These are phyloP conservation scores for Pseudotulostoma volvatum DNA, from an alignment of 495 filamentous ascomycete species.

Conservation along the genomic window DNA sequence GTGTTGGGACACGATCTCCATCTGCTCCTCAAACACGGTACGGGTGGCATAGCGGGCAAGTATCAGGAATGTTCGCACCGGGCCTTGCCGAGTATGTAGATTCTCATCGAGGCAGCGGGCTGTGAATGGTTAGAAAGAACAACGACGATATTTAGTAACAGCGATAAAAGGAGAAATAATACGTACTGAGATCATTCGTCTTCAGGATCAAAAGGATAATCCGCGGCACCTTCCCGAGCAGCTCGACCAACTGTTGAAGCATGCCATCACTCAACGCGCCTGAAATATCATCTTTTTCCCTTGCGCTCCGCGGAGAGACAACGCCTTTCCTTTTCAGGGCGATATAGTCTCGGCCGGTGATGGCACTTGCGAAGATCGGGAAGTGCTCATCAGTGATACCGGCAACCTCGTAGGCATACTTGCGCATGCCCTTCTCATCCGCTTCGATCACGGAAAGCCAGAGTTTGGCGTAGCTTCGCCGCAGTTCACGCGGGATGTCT, in stretches of 20 bases:
- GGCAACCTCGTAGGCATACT: conserved; percentile 76
- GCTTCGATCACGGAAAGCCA: conserved; percentile 93
- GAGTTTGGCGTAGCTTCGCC: conserved; percentile 85
- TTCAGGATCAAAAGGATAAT: conserved; percentile 93
- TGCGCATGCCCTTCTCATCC: conserved; percentile 67
- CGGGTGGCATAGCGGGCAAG: conserved; percentile 82
- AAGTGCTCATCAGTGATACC: conserved; percentile 86
- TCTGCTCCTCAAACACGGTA: conserved; percentile 73
- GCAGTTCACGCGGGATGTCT: conserved; percentile 63
- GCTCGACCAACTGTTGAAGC: conserved; percentile 69
- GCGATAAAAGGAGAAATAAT: neutral
- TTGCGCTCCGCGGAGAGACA: conserved; percentile 43
- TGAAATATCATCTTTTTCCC: conserved; percentile 71
- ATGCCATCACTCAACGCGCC: conserved; percentile 73
- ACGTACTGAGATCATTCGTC: conserved; percentile 84
- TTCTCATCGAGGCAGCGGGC: conserved; percentile 85
- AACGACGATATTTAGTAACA: neutral
- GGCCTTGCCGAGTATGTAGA: conserved; percentile 76
- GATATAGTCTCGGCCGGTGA: conserved; percentile 83
- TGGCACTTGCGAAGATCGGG: conserved; percentile 86
- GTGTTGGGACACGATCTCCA: conserved; percentile 45
- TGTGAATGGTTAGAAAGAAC: conserved; percentile 12
- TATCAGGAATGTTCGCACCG: conserved; percentile 80
- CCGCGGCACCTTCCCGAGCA: conserved; percentile 76
- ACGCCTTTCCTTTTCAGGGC: conserved; percentile 43